Evolutionary conservation across 345 rosid species (phyloP).

Genomic region (Arabidopsis suecica): DNA sequence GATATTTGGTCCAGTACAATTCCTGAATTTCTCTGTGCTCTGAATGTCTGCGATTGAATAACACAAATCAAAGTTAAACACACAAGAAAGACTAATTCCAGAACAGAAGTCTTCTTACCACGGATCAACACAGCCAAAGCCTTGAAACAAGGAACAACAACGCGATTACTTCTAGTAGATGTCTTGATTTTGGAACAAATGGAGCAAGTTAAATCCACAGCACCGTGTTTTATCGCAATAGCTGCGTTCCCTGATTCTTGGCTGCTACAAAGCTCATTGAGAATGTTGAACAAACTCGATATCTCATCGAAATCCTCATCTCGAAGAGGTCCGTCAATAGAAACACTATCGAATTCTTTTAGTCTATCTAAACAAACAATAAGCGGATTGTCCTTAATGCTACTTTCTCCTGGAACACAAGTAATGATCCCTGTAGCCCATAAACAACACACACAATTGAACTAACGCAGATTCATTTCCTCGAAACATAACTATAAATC

Average conservation of each 20-base stretch:
- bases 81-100: background rate
- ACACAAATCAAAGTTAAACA: conserved; percentile 1
- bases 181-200: conserved; percentile 59
- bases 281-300: conserved; percentile 51
- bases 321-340: conserved; percentile 31
- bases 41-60: conserved; percentile 61
- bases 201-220: conserved; percentile 65
- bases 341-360: conserved; percentile 46
- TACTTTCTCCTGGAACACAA: conserved; percentile 72
- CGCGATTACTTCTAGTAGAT: conserved; percentile 12
- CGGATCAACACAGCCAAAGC: conserved; percentile 61
- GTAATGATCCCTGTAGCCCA: conserved; percentile 67
- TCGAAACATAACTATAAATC: background rate
- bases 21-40: conserved; percentile 68
- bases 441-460: conserved; percentile 21
- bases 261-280: conserved; percentile 52
- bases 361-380: conserved; percentile 66
- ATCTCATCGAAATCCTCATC: conserved; percentile 53
- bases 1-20: conserved; percentile 60
- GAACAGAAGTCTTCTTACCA: conserved; percentile 52
- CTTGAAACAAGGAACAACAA: conserved; percentile 62
- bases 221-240: conserved; percentile 70
- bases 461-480: background rate
- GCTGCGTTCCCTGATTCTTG: conserved; percentile 65
- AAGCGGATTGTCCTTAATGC: conserved; percentile 64